A percentile compares a stretch with the other conserved stretches of the same genome.
Conservation (phyloP, 257 asterid genomes). For the Orobanche coerulescens region DNA sequence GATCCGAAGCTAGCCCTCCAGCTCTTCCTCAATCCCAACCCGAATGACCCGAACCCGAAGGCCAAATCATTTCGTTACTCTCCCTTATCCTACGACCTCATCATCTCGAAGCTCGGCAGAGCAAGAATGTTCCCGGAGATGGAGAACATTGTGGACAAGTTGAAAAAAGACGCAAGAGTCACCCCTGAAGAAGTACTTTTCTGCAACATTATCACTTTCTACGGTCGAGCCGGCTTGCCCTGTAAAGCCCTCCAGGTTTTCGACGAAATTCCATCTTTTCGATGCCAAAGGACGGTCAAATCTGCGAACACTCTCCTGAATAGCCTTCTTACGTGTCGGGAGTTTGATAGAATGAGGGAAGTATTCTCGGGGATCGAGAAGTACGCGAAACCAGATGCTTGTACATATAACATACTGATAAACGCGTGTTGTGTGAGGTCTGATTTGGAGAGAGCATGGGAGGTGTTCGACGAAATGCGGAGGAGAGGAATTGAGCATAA, state of each 20-base stretch:
- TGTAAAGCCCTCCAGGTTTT: constrained; percentile 45
- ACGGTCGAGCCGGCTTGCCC: constrained; percentile 55
- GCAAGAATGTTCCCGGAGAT: constrained; percentile 63
- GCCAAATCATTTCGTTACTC: constrained; percentile 57
- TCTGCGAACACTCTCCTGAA: constrained; percentile 59
- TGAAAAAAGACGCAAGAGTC: constrained; percentile 42
- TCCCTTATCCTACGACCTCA: constrained; percentile 63
- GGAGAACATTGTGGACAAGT: constrained; percentile 43
- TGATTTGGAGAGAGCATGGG: constrained; percentile 37
- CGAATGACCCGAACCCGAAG: constrained; percentile 25
- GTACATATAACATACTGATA: constrained; percentile 58
- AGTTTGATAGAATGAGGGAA: constrained; percentile 44
- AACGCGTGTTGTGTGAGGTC: constrained; percentile 35
- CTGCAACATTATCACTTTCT: constrained; percentile 55
- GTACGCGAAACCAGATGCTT: constrained; percentile 44
- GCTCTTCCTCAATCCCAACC: constrained; percentile 68
- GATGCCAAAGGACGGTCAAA: constrained; percentile 53
- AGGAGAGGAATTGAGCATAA: constrained; percentile 45
- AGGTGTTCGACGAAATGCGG: constrained; percentile 59
- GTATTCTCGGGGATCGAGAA: constrained; percentile 28
- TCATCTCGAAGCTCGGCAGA: constrained; percentile 68
- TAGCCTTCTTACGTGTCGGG: constrained; percentile 37
- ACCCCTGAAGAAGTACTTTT: constrained; percentile 51
- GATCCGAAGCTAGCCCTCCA: constrained; percentile 58
- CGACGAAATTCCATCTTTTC: constrained; percentile 48